These are phyloP conservation scores for Ceratocystis destructans DNA, from an alignment of 2,329 filamentous ascomycete genomes.

Conservation along the genomic window DNA sequence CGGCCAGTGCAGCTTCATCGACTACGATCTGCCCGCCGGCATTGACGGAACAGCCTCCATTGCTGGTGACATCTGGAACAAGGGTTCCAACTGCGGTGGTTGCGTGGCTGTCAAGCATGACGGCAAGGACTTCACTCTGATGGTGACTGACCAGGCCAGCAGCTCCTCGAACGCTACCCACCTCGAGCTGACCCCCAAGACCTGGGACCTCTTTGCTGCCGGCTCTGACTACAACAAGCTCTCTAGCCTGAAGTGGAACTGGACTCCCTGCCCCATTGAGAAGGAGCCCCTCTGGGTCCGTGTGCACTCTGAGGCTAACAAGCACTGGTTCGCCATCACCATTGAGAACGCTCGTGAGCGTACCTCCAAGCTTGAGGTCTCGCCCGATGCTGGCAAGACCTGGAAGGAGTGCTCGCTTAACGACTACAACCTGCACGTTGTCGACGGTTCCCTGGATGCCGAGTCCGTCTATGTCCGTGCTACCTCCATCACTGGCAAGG, in stretches of 20 bases:
- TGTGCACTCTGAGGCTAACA: conserved; percentile 20
- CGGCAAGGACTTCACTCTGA: conserved; percentile 15
- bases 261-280: conserved; percentile 16
- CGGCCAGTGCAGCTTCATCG: conserved; percentile 13
- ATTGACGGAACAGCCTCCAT: conserved; percentile 12
- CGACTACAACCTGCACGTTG: conserved; percentile 17
- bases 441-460: conserved; percentile 8
- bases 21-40: conserved; percentile 14
- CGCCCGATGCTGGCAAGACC: conserved; percentile 12
- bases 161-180: conserved; percentile 18
- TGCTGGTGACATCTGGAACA: conserved; percentile 18
- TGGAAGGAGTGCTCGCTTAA: conserved; percentile 12
- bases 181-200: conserved; percentile 17
- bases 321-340: conserved; percentile 21
- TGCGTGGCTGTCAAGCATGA: conserved; percentile 17
- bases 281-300: conserved; percentile 19
- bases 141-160: conserved; percentile 15
- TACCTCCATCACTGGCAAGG: conserved; percentile 18
- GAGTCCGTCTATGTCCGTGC: conserved; percentile 12
- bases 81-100: conserved; percentile 18
- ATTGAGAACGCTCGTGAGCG: conserved; percentile 21
- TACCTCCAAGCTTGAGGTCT: conserved; percentile 20
- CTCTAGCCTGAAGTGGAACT: conserved; percentile 13
- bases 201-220: conserved; percentile 15
- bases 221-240: background rate